phyloP scores from a whole-genome alignment of 768 basidiomycete genomes.

The Coprinopsis marcescibilis region DNA sequence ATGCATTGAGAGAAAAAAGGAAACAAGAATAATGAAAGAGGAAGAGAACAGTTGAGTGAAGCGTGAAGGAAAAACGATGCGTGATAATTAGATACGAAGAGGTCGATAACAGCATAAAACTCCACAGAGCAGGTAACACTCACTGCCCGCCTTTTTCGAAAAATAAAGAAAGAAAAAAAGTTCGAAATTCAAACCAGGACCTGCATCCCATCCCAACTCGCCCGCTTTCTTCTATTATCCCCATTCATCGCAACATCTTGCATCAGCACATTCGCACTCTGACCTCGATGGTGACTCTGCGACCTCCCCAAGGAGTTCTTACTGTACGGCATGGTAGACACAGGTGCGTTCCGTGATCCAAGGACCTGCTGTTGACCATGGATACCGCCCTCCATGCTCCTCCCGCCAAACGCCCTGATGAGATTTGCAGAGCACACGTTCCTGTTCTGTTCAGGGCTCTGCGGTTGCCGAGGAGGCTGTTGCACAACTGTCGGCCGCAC shows the following conservation, averaged over 20 bases:
- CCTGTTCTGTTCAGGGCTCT: not conserved
- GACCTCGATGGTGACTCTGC: slow-evolving; percentile 37
- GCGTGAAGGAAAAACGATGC: not conserved
- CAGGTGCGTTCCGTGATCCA: slow-evolving; percentile 7
- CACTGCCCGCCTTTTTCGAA: not conserved
- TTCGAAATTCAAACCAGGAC: too few relatives aligned
- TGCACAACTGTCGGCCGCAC: not conserved
- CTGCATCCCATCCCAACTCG: slow-evolving; percentile 42
- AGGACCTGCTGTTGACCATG: slow-evolving; percentile 3
- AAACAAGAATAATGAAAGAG: not conserved
- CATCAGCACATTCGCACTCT: slow-evolving; percentile 41
- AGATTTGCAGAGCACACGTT: not conserved
- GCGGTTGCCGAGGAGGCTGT: not conserved
- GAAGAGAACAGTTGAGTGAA: too few relatives aligned
- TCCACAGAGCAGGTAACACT: not conserved
- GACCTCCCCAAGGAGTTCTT: slow-evolving; percentile 17
- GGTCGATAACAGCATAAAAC: too few relatives aligned
- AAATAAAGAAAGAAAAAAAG: not conserved
- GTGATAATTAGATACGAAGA: not conserved
- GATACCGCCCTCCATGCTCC: not conserved
- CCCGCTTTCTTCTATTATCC: slow-evolving; percentile 36
- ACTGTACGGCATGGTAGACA: not conserved
- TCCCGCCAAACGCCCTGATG: not conserved
- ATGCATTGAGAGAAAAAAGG: not conserved
- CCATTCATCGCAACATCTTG: slow-evolving; percentile 21